phyloP scores from a whole-genome alignment of 306 rosid genomes.

The Acacia crassicarpa region DNA sequence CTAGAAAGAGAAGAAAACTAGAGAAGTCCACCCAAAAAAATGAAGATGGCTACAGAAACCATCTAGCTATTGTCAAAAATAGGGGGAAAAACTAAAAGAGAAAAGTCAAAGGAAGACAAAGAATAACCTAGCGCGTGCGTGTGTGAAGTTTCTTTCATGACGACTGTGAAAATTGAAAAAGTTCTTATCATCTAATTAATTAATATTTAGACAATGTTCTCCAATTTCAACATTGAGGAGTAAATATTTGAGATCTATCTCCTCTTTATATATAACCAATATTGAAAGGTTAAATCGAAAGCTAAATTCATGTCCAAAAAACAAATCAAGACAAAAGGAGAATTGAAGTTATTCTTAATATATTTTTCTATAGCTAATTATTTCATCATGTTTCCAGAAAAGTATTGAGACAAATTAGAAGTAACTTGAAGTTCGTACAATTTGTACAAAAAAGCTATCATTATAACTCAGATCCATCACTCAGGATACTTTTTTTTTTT shows the following conservation, averaged over 20 bases:
- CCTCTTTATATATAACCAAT: not conserved
- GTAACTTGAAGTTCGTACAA: not conserved
- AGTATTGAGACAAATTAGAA: not conserved
- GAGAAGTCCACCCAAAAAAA: too few species aligned
- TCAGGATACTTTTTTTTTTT: not conserved
- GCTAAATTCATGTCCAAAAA: not conserved
- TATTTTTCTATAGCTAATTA: not conserved
- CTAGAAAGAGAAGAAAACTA: not conserved
- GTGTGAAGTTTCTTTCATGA: not conserved
- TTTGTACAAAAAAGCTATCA: not conserved
- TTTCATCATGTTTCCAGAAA: not conserved
- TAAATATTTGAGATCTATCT: constrained; percentile 1
- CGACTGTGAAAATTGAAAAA: not conserved
- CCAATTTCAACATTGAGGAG: not conserved
- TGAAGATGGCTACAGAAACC: not conserved
- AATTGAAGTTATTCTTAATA: not conserved
- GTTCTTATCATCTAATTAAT: not conserved
- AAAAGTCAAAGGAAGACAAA: not conserved
- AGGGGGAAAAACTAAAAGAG: not conserved
- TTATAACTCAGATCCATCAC: not conserved
- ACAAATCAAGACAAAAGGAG: not conserved
- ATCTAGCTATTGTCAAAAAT: not conserved
- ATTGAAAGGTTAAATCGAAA: not conserved
- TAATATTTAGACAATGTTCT: not conserved
- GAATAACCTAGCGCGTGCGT: not conserved